phyloP scores from a whole-genome alignment of 2,329 filamentous ascomycete species.

The Alternaria conjuncta region DNA sequence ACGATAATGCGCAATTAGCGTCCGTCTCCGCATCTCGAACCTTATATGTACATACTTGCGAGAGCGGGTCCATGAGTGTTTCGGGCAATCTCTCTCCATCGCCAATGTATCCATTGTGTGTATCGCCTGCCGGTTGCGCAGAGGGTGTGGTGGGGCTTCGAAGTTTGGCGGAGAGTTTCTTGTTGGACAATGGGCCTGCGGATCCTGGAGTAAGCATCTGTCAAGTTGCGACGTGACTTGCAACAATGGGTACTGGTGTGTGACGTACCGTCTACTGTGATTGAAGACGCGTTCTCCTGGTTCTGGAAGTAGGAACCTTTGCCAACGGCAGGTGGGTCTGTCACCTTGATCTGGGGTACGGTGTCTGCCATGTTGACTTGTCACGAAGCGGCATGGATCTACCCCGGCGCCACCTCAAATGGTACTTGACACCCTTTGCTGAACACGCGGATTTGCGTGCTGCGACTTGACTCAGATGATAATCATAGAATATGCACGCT shows the following conservation, averaged over 20 bases:
- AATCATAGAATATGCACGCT: background rate
- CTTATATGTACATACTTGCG: constrained; percentile 61
- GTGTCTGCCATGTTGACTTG: constrained; percentile 44
- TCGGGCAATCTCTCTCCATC: constrained; percentile 37
- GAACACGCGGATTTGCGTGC: background rate
- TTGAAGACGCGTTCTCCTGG: constrained; percentile 31
- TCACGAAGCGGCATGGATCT: constrained; percentile 22
- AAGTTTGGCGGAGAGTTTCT: constrained; percentile 36
- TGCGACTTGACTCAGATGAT: background rate
- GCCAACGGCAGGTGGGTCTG: constrained; percentile 49
- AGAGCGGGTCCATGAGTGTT: constrained; percentile 68
- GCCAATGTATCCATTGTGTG: constrained; percentile 25
- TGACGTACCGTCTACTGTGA: constrained; percentile 35
- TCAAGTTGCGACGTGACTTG: background rate
- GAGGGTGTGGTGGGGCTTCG: constrained; percentile 31
- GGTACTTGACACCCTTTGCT: background rate
- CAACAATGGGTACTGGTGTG: background rate
- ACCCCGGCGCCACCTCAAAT: background rate
- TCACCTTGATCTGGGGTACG: constrained; percentile 54
- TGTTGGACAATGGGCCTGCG: constrained; percentile 32
- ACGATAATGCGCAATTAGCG: constrained; percentile 18
- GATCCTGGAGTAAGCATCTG: constrained; percentile 24
- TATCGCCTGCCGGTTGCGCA: constrained; percentile 23
- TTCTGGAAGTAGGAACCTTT: constrained; percentile 33
- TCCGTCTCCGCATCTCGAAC: background rate